Evolutionary conservation across 2,329 filamentous ascomycete species (phyloP).

Genomic region (Pestalotiopsis sp.): DNA sequence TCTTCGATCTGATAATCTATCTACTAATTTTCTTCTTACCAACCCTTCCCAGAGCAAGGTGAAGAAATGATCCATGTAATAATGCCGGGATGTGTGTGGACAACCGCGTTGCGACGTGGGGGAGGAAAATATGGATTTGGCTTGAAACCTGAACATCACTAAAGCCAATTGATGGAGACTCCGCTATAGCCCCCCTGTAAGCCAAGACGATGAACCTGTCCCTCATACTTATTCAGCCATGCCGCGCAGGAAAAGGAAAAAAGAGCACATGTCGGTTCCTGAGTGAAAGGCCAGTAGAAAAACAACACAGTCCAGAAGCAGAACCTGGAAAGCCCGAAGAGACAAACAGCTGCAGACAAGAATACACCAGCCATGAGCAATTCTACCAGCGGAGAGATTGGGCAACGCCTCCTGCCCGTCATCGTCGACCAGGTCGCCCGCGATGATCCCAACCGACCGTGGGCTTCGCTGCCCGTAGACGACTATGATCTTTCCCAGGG

Average conservation of each 20-base stretch:
- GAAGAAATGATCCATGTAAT: background rate
- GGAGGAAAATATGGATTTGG: background rate
- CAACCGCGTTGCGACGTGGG: background rate
- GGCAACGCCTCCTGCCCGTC: slow-evolving; percentile 21
- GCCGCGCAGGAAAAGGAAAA: background rate
- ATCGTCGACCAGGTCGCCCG: slow-evolving; percentile 21
- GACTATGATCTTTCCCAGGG: slow-evolving; percentile 24
- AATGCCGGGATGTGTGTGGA: background rate
- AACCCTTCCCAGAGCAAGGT: background rate
- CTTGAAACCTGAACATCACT: background rate
- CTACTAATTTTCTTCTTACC: background rate
- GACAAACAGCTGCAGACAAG: background rate
- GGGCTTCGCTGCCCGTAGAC: slow-evolving; percentile 23
- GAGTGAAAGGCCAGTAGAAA: background rate
- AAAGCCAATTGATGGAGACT: background rate
- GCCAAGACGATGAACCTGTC: background rate
- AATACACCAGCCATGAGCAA: background rate
- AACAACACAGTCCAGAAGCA: background rate
- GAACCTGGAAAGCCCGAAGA: background rate
- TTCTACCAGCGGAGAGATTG: slow-evolving; percentile 5
- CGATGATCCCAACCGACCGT: slow-evolving; percentile 18
- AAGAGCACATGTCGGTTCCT: background rate
- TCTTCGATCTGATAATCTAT: background rate
- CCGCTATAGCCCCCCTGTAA: background rate
- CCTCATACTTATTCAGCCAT: background rate